Conservation (phyloP, 106 monocot species). For the Dendrobium catenatum region DNA sequence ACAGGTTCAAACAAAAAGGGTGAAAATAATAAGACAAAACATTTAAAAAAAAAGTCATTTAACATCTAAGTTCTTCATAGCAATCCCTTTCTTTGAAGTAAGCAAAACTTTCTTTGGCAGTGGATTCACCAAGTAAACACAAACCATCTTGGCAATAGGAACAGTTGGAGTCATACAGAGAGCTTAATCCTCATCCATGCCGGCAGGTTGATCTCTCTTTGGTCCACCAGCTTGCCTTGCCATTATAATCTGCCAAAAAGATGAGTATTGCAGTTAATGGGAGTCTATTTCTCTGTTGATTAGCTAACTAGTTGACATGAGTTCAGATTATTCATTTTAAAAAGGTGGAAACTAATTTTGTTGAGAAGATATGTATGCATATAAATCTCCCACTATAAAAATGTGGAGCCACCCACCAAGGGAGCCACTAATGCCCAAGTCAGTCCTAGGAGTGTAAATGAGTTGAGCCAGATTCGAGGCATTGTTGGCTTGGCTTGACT, state of each 20-base stretch:
- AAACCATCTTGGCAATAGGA: no score
- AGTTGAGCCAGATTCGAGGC: no score
- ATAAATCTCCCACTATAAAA: no score
- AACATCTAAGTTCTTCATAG: neutral
- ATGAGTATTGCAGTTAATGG: neutral
- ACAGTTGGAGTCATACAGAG: neutral
- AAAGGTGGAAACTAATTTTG: no score
- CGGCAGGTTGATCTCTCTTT: slow-evolving; percentile 62
- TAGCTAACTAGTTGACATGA: no score
- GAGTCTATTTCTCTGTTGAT: neutral
- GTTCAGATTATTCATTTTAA: no score
- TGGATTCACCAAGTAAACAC: neutral
- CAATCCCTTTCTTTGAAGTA: neutral
- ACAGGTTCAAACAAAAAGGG: neutral
- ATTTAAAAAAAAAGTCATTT: neutral
- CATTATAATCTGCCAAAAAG: slow-evolving; percentile 80
- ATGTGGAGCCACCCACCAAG: no score
- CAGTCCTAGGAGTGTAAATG: no score
- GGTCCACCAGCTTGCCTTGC: slow-evolving; percentile 94
- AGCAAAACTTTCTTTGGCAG: neutral
- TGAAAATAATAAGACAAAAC: neutral
- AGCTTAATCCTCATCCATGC: slow-evolving; percentile 74
- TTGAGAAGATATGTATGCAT: no score
- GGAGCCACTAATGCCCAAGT: no score
- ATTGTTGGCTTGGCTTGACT: no score